These are phyloP conservation scores for Acanthamoeba rhysodes DNA, from an alignment of 208 protist genomes.

Conservation along the genomic window DNA sequence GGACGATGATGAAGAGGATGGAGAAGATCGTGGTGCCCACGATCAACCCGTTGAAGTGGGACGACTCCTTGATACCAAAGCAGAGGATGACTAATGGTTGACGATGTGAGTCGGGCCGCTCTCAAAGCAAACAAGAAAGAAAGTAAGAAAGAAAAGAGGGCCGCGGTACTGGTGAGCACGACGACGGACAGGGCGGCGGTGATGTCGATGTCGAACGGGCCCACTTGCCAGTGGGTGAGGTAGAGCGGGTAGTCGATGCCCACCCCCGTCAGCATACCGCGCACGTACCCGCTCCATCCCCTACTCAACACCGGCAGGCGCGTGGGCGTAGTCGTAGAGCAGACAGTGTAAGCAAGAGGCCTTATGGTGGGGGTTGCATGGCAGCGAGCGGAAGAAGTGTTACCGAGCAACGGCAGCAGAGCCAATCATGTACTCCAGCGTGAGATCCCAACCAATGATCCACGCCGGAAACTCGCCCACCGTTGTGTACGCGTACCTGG, in stretches of 20 bases:
- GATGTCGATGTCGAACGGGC: neutral
- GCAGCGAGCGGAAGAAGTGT: neutral
- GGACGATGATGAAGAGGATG: constrained; percentile 81
- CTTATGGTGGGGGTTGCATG: neutral
- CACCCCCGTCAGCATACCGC: neutral
- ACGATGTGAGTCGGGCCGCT: too few relatives aligned
- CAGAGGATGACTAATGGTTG: constrained; percentile 62
- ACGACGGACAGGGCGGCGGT: constrained; percentile 15
- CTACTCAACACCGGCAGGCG: constrained; percentile 46
- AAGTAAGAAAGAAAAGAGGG: neutral
- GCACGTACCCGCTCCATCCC: constrained; percentile 72
- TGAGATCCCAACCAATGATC: constrained; percentile 85
- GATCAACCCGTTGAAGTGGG: constrained; percentile 82
- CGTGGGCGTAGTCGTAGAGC: constrained; percentile 77
- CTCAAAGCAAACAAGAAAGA: neutral
- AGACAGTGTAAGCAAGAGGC: constrained; percentile 64
- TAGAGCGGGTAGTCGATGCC: constrained; percentile 5
- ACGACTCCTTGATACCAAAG: constrained; percentile 81
- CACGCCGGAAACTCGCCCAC: constrained; percentile 84
- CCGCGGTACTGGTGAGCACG: neutral
- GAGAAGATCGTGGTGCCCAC: constrained; percentile 82
- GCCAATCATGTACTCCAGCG: constrained; percentile 86
- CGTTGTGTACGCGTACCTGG: constrained; percentile 83
- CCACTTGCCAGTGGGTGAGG: constrained; percentile 5
- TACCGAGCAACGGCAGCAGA: constrained; percentile 83